Conservation (phyloP, 1,139 yeast species). For the Geotrichum macrosporum region DNA sequence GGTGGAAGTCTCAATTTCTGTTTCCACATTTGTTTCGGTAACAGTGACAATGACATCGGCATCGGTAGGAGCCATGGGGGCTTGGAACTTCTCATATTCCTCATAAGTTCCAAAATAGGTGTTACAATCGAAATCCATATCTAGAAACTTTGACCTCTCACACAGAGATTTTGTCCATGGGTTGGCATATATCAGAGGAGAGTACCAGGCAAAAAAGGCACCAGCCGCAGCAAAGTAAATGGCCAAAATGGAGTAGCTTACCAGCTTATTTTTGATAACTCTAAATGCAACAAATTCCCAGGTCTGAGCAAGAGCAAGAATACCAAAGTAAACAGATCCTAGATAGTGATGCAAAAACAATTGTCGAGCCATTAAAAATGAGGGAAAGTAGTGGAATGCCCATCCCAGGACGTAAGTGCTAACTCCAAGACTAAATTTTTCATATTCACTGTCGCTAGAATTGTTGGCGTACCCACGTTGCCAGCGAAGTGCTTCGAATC, state of each 20-base stretch:
- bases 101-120: conserved; percentile 43
- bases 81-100: conserved; percentile 28
- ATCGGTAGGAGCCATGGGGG: conserved; percentile 2
- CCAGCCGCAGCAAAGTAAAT: conserved; percentile 50
- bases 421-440: conserved; percentile 67
- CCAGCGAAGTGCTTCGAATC: conserved; percentile 63
- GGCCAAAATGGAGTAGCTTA: conserved; percentile 44
- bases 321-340: conserved; percentile 85
- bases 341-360: conserved; percentile 88
- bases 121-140: conserved; percentile 80
- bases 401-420: conserved; percentile 73
- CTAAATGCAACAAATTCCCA: conserved; percentile 55
- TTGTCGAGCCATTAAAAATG: conserved; percentile 91
- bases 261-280: conserved; percentile 44
- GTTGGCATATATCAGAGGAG: conserved; percentile 74
- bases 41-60: conserved; percentile 5
- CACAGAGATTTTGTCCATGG: conserved; percentile 76
- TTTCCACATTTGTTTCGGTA: too few species aligned
- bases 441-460: conserved; percentile 52
- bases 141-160: conserved; percentile 52
- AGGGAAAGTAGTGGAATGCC: conserved; percentile 80
- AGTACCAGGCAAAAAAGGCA: conserved; percentile 57
- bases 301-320: conserved; percentile 76
- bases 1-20: too few species aligned
- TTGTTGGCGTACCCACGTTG: conserved; percentile 48